phyloP scores from a whole-genome alignment of 2,329 filamentous ascomycete genomes.

The Cladophialophora bantiana region DNA sequence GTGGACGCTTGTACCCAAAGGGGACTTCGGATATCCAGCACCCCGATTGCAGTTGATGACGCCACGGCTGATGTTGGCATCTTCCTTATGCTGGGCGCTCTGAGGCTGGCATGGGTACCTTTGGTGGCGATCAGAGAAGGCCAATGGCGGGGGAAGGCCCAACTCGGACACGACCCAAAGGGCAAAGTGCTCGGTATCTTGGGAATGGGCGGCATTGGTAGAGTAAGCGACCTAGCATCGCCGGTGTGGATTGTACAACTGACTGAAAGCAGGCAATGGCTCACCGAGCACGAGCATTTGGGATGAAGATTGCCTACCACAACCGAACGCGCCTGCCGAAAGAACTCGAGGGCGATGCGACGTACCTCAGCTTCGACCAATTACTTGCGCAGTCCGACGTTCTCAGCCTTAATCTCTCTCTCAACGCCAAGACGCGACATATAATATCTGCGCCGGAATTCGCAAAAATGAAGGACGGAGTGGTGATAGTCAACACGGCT shows the following conservation, averaged over 20 bases:
- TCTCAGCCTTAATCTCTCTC: slow-evolving; percentile 54
- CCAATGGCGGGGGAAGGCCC: slow-evolving; percentile 52
- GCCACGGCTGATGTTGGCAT: slow-evolving; percentile 57
- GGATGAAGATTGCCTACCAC: slow-evolving; percentile 57
- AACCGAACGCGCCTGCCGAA: slow-evolving; percentile 52
- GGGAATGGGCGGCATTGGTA: slow-evolving; percentile 58
- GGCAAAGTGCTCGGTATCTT: slow-evolving; percentile 56
- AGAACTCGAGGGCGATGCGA: slow-evolving; percentile 51
- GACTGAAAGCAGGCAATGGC: slow-evolving; percentile 52
- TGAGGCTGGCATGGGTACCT: slow-evolving; percentile 54
- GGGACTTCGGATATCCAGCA: slow-evolving; percentile 53
- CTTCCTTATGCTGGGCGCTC: slow-evolving; percentile 56
- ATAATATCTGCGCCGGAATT: slow-evolving; percentile 56
- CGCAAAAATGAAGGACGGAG: slow-evolving; percentile 54
- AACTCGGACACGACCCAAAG: slow-evolving; percentile 54
- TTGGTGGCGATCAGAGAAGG: slow-evolving; percentile 51
- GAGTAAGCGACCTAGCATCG: slow-evolving; percentile 44
- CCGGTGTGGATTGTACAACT: slow-evolving; percentile 11
- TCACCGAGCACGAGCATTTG: slow-evolving; percentile 53
- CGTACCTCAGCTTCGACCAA: slow-evolving; percentile 56
- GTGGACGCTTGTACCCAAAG: slow-evolving; percentile 59
- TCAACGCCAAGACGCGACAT: slow-evolving; percentile 55
- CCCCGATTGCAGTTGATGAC: slow-evolving; percentile 55
- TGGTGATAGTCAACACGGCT: slow-evolving; percentile 55
- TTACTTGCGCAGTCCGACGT: slow-evolving; percentile 55